These are phyloP conservation scores for Fomitopsis pinicola DNA, from an alignment of 1,284 basidiomycete species.

Conservation along the genomic window DNA sequence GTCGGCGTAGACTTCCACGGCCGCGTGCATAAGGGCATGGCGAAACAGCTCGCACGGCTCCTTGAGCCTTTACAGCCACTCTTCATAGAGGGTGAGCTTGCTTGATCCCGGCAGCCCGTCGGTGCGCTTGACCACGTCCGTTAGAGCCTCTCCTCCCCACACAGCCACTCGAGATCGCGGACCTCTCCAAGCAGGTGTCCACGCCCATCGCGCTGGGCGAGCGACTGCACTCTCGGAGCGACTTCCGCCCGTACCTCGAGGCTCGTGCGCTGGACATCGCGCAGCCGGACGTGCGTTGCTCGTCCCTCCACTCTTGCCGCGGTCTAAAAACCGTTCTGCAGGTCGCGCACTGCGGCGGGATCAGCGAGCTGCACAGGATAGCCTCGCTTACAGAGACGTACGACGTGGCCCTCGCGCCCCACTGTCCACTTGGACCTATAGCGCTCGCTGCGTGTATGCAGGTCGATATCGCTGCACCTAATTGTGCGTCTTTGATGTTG, in stretches of 20 bases:
- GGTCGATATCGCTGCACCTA: conserved; percentile 48
- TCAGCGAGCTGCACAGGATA: conserved; percentile 68
- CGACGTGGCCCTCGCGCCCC: conserved; percentile 60
- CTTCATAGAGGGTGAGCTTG: conserved; percentile 60
- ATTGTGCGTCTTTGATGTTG: conserved; percentile 37
- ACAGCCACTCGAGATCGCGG: conserved; percentile 64
- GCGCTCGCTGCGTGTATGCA: conserved; percentile 71
- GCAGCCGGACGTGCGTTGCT: conserved; percentile 59
- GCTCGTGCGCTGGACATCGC: conserved; percentile 68
- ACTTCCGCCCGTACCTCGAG: conserved; percentile 71
- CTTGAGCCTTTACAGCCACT: conserved; percentile 65
- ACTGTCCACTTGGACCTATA: conserved; percentile 66
- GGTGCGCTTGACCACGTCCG: background rate
- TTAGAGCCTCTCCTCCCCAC: conserved; percentile 66
- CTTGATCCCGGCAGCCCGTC: background rate
- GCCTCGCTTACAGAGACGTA: conserved; percentile 68
- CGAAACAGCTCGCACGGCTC: conserved; percentile 68
- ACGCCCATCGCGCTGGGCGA: conserved; percentile 74
- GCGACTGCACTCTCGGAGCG: conserved; percentile 63
- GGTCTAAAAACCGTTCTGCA: conserved; percentile 15
- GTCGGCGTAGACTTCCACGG: conserved; percentile 64
- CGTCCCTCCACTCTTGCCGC: background rate
- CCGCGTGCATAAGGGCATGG: conserved; percentile 70
- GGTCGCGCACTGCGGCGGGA: conserved; percentile 69
- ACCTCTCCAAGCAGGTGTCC: conserved; percentile 55